Percentiles rank a stretch among this genome's conserved stretches.
These are phyloP conservation scores for Crataegus laevigata DNA, from an alignment of 306 rosid genomes.

Conservation along the genomic window DNA sequence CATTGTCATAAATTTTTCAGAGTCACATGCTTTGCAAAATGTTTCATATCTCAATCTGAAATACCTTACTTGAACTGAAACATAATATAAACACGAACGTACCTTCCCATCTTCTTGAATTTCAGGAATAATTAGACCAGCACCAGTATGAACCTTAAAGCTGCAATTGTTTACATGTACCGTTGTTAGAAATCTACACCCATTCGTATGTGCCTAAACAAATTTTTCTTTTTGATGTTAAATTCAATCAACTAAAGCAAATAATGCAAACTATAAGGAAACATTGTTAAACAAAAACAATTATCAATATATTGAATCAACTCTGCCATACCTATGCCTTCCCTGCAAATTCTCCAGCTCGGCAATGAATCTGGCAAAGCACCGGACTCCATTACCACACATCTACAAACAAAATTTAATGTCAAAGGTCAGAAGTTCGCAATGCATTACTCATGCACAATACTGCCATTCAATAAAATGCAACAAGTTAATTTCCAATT, in stretches of 20 bases:
- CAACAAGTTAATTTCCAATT: neutral
- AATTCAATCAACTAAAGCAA: neutral
- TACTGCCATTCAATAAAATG: neutral
- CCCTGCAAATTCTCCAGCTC: slow-evolving; percentile 81
- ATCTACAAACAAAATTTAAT: slow-evolving; percentile 31
- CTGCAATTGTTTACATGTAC: slow-evolving; percentile 26
- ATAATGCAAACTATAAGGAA: neutral
- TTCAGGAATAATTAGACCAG: slow-evolving; percentile 87
- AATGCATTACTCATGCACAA: neutral
- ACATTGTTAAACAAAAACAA: neutral
- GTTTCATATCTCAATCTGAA: neutral
- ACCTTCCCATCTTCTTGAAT: slow-evolving; percentile 74
- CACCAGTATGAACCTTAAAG: slow-evolving; percentile 81
- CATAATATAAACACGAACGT: neutral
- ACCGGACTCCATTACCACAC: slow-evolving; percentile 92
- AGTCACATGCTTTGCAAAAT: neutral
- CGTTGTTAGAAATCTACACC: neutral
- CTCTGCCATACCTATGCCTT: slow-evolving; percentile 48
- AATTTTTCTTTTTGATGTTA: neutral
- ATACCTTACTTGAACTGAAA: slow-evolving; percentile 12
- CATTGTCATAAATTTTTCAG: neutral
- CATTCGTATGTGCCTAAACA: neutral
- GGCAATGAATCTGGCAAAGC: slow-evolving; percentile 71
- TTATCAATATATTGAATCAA: neutral
- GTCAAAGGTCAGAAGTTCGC: neutral